Base-by-base conservation (phyloP, 2,329 filamentous ascomycete species). In the Bipolaris cookei region DNA sequence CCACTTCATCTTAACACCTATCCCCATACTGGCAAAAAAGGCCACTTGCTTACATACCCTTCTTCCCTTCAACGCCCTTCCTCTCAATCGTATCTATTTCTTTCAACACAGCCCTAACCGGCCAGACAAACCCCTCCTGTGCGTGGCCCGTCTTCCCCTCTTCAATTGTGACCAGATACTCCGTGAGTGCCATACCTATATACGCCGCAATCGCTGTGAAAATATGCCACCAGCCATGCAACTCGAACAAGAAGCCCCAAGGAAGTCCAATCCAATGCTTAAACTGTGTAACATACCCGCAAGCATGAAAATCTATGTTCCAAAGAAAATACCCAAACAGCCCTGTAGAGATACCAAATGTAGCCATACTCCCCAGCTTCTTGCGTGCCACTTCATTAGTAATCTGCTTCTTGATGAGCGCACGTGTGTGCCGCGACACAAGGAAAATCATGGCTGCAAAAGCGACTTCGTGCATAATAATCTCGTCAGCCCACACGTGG, bases 181-280 rank as follows among this genome's bases (percentile, higher is more conserved):
- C 74, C 0, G 72, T 71, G 2, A 76, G 53, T 30, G 74, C 73
- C 72, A 77, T 77, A 16, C 75, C 75, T 2, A 71, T 67, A 21
- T 78, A 79, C 4, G 84, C 84, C 0, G 83, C 81, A 18, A 84
- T 74, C 0, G 83, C 86, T 0, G 85, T 88, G 23, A 86, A 73
- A 14, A 88, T 72, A 63, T 88, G 86, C 86, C 86, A 88, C 86
- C 85, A 88, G 1, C 84, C 86, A 64, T 88, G 86, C 13, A 87
- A 66, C 72, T 88, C 86, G 4, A 88, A 68, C 0, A 84, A 32
- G 70, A 83, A 85, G 1, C 80, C 82, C 79, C 78, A 84, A 0
- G 85, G 85, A 41, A 86, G 68, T 0, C 85, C 85, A 2, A 87
- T 62, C 0, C 51, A 61, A 6, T 74, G 72, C 46, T 84, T 80